Evolutionary conservation across 768 basidiomycete genomes (phyloP), one percentile per base, ranked within the genome.

Genomic region (Hirschioporus abietinus): DNA sequence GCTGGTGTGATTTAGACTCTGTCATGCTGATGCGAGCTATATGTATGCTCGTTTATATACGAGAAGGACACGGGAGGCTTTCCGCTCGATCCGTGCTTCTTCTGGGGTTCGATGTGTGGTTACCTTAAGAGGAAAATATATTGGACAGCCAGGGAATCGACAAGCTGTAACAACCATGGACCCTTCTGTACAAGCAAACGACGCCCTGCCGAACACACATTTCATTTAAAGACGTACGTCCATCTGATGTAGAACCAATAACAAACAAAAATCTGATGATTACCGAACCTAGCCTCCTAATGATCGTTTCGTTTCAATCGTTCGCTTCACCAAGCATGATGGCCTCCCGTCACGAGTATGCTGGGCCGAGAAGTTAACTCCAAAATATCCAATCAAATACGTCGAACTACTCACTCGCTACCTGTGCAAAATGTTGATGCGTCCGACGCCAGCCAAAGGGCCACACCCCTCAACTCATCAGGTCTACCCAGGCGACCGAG

Each of bases 381-480:
- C 65, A 59, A 35, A 30, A n/a, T 25, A 63, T 58, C 58, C 35
- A 59, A 17, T 6, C 30, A 17, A 15, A 63, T 35, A 7, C 18
- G 9, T 35, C 20, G 63, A 7, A 67, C 18, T 52, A 86, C 89
- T 64, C 71, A 92, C 90, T 92, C 90, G 88, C 90, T 91, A 0
- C 90, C 90, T 0, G 91, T 92, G 72, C 89, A 91, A 73, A 88
- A 92, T 34, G 84, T 89, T 4, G 88, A 89, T 61, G 91, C 90
- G 66, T 91, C 89, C 69, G 85, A 86, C 27, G 90, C 87, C 9
- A 92, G 77, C 90, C 90, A 92, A 0, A 83, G 77, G 60, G 85
- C 78, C 0, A 90, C 89, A 0, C 91, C 91, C 0, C 91, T 81
- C 72, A 92, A 71, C 75, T 93, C 91, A 71, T 92, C 89, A 0